A percentile compares a stretch with the other conserved stretches of the same genome.
phyloP scores from a whole-genome alignment of 345 rosid genomes.

The Pistacia integerrima region DNA sequence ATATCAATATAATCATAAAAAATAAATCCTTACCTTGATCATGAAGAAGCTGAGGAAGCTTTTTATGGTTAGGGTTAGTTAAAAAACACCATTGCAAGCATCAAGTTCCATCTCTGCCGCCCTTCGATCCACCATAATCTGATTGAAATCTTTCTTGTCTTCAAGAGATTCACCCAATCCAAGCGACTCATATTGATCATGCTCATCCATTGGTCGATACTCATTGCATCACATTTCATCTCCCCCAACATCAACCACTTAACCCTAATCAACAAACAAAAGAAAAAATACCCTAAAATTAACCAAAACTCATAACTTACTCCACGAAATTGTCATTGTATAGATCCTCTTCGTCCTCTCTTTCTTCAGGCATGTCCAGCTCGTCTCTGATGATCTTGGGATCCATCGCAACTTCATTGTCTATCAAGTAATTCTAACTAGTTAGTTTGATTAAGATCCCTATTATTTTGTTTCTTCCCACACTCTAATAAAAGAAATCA shows the following conservation, averaged over 20 bases:
- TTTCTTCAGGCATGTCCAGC: slow-evolving; percentile 43
- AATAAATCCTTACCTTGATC: slow-evolving; percentile 56
- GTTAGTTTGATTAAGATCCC: slow-evolving; percentile 13
- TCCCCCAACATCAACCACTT: background rate
- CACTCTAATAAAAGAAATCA: too few species aligned
- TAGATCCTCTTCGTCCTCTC: slow-evolving; percentile 94
- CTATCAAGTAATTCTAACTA: slow-evolving; percentile 61
- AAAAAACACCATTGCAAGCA: slow-evolving; percentile 55
- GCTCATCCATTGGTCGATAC: slow-evolving; percentile 58
- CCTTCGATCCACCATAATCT: slow-evolving; percentile 72
- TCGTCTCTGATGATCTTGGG: slow-evolving; percentile 69
- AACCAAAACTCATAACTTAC: slow-evolving; percentile 29
- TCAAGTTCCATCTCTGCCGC: slow-evolving; percentile 81
- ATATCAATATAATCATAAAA: background rate
- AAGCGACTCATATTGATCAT: slow-evolving; percentile 72
- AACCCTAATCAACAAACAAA: too few species aligned
- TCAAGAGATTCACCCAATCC: slow-evolving; percentile 84
- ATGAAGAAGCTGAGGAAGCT: slow-evolving; percentile 86
- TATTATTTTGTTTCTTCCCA: too few species aligned
- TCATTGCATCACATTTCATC: slow-evolving; percentile 41
- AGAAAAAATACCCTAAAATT: background rate
- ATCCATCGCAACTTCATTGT: slow-evolving; percentile 92
- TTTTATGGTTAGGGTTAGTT: slow-evolving; percentile 46
- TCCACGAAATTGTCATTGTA: slow-evolving; percentile 70
- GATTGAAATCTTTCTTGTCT: slow-evolving; percentile 78